Evolutionary conservation across 768 basidiomycete species (phyloP), one percentile per base, ranked within the genome.

Genomic region (Lactarius deliciosus): DNA sequence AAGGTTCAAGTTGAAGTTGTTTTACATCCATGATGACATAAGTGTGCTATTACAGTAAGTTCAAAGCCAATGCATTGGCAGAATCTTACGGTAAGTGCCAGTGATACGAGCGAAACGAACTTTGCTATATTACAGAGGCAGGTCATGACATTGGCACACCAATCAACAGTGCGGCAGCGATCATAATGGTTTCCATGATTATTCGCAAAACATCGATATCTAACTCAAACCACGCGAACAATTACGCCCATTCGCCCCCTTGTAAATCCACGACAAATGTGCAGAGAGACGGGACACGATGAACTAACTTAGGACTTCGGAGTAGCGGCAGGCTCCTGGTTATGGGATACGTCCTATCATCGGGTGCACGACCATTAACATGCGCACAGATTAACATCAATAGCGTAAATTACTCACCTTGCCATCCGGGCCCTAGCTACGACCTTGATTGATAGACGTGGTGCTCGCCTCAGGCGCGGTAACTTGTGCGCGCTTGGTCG

Each of bases 291-390:
- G 22, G 50, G 50, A 6, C 13, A 22, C 11, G 11, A 50, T 22
- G 10, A 10, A 13, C 47, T 11, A 20, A 8, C 30, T 50, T 60
- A 64, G 28, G 47, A 28, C 25, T 28, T 28, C 25, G 25, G 2
- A 28, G 25, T 28, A 45, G 45, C 47, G 5, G 20, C n/a, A 0
- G n/a, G 32, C 1, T 11, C 47, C 0, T 55, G 22, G 15, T 4
- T 34, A 25, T 4, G 61, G 57, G 25, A 59, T 10, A 40, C 30
- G 40, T 67, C 61, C 66, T 67, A 20, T 67, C 61, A 50, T 53
- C 13, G 9, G 30, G 40, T 10, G 20, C 11, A 13, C 9, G n/a
- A 57, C 54, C 57, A 67, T 47, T 13, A 63, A 34, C 56, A 3
- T 0, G 25, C 10, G 30, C 5, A 15, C 7, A 28, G 20, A 38